Evolutionary conservation across 805 yeast genomes (phyloP), one percentile per base, ranked within the genome.

Genomic region (Sugiyamaella qingdaonensis): DNA sequence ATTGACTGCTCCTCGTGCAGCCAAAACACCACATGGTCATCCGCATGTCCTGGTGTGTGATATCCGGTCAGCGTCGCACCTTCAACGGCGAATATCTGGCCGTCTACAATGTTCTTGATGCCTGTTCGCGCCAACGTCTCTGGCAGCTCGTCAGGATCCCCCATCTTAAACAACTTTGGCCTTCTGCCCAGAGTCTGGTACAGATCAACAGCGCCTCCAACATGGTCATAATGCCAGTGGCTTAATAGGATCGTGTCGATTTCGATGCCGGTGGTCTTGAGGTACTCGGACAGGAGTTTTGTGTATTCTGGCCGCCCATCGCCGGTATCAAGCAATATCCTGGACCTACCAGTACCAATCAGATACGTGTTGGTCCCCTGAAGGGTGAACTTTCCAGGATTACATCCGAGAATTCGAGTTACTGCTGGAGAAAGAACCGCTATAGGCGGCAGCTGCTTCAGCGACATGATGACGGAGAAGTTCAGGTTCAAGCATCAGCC

Each of bases 331-430:
- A 70, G 52, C 31, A 70, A 63, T 16, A 70, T 48, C 34, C 73
- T 59, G 16, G 58, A 53, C 10, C 44, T 47, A 14, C 73, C 73
- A 11, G 55, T 39, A 18, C 74, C 74, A 7, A 70, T 56, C 10
- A 70, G 61, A 58, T 70, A 70, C 2, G 74, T 71, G 58, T 70
- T 70, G 9, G 74, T 70, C 27, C 74, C 74, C 51, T 70, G 73
- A 13, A 70, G 64, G 2, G 72, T 67, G 57, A 68, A 70, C 49
- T 61, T 60, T 24, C 73, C 67, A 4, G 74, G 71, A 51, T 70
- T 70, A 51, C 60, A 60, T 29, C 72, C 74, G 37, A 70, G 61
- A 13, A 70, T 48, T 5, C 74, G 62, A 13, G 68, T 62, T 36
- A 70, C 68, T 19, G 48, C 55, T 13, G 71, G 71, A 44, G 71